Percentiles rank a stretch among this genome's conserved stretches.
Conservation (phyloP, 331 rosid genomes). For the Prunus yedoensis region DNA sequence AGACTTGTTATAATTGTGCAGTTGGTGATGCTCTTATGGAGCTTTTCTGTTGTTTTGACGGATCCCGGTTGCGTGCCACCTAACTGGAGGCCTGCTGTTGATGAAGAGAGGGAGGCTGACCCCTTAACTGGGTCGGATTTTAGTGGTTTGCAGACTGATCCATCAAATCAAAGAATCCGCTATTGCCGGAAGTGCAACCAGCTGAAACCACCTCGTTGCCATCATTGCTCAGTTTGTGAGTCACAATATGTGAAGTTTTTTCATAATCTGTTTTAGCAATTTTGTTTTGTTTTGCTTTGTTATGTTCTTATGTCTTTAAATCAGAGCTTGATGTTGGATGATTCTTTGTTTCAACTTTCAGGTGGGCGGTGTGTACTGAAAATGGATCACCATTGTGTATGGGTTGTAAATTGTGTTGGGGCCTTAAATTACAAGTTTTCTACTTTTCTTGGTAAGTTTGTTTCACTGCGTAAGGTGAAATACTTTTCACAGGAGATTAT, state of each 20-base stretch:
- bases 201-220: slow-evolving; percentile 88
- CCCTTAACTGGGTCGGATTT: slow-evolving; percentile 72
- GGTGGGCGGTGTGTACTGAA: slow-evolving; percentile 98
- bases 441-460: slow-evolving; percentile 83
- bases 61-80: slow-evolving; percentile 96
- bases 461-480: slow-evolving; percentile 20
- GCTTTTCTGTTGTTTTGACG: slow-evolving; percentile 90
- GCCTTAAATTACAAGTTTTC: slow-evolving; percentile 92
- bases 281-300: not conserved
- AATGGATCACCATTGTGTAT: slow-evolving; percentile 99
- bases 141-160: slow-evolving; percentile 42
- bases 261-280: slow-evolving; percentile 4
- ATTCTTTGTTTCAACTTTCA: slow-evolving; percentile 32
- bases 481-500: not conserved
- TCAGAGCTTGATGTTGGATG: slow-evolving; percentile 9
- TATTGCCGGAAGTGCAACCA: slow-evolving; percentile 88
- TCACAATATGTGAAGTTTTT: slow-evolving; percentile 12
- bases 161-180: slow-evolving; percentile 58
- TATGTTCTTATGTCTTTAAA: not conserved
- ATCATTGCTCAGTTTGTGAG: slow-evolving; percentile 99
- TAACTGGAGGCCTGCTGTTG: slow-evolving; percentile 85
- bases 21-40: slow-evolving; percentile 96
- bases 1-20: slow-evolving; percentile 40
- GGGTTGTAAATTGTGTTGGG: slow-evolving; percentile 99
- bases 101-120: slow-evolving; percentile 91